These are phyloP conservation scores for Saccharomycopsis hybrid DNA, from an alignment of 1,139 yeast species.

Conservation along the genomic window DNA sequence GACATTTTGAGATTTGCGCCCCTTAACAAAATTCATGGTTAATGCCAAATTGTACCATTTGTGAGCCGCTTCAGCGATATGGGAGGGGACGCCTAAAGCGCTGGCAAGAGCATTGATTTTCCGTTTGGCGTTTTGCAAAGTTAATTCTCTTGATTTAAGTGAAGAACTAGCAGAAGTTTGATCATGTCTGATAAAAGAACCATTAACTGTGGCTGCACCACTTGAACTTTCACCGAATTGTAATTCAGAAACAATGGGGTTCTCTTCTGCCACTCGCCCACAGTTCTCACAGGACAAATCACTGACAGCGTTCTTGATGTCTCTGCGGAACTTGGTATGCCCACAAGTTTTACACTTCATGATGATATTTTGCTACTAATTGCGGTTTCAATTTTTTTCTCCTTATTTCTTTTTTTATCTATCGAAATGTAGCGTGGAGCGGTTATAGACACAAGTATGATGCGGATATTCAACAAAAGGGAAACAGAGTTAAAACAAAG, in stretches of 20 bases:
- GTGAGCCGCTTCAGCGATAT: constrained; percentile 77
- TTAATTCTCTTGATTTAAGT: constrained; percentile 82
- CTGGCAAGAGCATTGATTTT: constrained; percentile 75
- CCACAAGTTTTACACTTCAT: constrained; percentile 40
- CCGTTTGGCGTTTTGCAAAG: constrained; percentile 72
- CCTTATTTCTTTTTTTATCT: no score
- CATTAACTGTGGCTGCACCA: constrained; percentile 96
- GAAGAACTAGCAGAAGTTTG: constrained; percentile 63
- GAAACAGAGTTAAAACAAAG: no score
- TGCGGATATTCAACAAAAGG: no score
- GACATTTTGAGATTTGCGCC: constrained; percentile 89
- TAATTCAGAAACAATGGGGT: constrained; percentile 92
- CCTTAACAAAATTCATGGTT: constrained; percentile 86
- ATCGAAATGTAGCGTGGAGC: no score
- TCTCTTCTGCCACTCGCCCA: constrained; percentile 85
- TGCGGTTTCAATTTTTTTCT: no score
- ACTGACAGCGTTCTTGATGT: constrained; percentile 55
- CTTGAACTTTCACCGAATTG: constrained; percentile 86
- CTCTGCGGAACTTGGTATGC: constrained; percentile 40
- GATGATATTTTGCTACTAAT: no score
- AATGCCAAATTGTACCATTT: constrained; percentile 87
- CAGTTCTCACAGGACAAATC: constrained; percentile 76
- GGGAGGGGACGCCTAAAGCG: constrained; percentile 73
- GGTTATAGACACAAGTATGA: no score
- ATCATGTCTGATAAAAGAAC: constrained; percentile 86